These are phyloP conservation scores for Lolium perenne DNA, from an alignment of 176 grass and related monocot genomes.

Conservation along the genomic window DNA sequence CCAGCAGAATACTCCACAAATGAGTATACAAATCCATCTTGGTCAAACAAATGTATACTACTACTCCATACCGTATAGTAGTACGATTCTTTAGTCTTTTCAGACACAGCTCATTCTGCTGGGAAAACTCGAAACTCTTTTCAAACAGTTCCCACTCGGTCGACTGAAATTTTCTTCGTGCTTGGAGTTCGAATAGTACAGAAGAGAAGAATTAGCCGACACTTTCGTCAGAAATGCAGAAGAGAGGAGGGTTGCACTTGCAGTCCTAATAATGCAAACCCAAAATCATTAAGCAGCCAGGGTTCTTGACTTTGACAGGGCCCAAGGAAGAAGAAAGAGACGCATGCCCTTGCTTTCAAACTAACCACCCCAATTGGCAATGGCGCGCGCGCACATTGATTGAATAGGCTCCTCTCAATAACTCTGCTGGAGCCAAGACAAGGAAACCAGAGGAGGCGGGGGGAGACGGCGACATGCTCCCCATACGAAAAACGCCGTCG, in stretches of 20 bases:
- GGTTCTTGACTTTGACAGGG: constrained; percentile 33
- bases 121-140: not conserved
- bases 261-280: not conserved
- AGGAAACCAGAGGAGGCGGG: not conserved
- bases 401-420: not conserved
- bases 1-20: constrained; percentile 5
- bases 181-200: too few relatives aligned
- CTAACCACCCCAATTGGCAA: not conserved
- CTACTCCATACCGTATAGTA: not conserved
- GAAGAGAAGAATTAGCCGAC: not conserved
- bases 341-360: constrained; percentile 37
- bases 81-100: not conserved
- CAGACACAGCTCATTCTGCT: constrained; percentile 7
- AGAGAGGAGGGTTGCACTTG: not conserved
- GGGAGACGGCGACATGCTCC: constrained; percentile 35
- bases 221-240: not conserved
- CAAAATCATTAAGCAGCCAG: not conserved
- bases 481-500: constrained; percentile 11
- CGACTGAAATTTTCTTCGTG: not conserved
- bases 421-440: not conserved
- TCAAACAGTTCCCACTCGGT: not conserved
- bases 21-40: not conserved
- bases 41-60: constrained; percentile 24
- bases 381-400: not conserved
- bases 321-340: constrained; percentile 31